These are phyloP conservation scores for Zasmidium citrigriseum DNA, from an alignment of 2,329 filamentous ascomycete genomes.

Conservation along the genomic window DNA sequence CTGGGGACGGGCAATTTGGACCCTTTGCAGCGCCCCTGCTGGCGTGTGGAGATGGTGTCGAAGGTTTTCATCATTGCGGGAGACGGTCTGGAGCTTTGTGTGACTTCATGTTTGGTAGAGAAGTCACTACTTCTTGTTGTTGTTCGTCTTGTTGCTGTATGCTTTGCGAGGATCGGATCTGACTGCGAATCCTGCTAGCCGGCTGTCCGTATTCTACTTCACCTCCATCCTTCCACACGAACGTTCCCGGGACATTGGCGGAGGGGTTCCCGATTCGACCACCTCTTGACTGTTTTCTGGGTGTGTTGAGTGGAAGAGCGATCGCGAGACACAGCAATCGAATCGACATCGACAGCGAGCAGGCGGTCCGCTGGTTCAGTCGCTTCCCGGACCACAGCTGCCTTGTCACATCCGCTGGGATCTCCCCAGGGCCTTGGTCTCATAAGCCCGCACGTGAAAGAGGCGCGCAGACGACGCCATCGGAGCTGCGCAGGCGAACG, in stretches of 20 bases:
- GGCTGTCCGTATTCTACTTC: too few relatives aligned
- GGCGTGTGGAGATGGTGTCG: neutral
- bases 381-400: neutral
- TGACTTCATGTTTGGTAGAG: neutral
- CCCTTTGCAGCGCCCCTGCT: neutral
- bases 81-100: too few relatives aligned
- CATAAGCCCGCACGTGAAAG: conserved; percentile 8
- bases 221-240: too few relatives aligned
- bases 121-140: neutral
- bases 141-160: neutral
- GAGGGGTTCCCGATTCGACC: too few relatives aligned
- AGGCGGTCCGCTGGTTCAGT: neutral
- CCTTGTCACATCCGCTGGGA: neutral
- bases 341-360: neutral
- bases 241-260: too few relatives aligned
- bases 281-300: too few relatives aligned
- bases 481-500: neutral
- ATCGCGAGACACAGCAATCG: too few relatives aligned
- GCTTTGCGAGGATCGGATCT: too few relatives aligned
- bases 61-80: neutral
- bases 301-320: too few relatives aligned
- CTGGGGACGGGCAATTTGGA: neutral
- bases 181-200: too few relatives aligned
- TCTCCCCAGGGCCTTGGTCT: neutral
- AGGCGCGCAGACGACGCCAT: neutral